Conservation (phyloP, 495 filamentous ascomycete species). For the Viridothelium virens region DNA sequence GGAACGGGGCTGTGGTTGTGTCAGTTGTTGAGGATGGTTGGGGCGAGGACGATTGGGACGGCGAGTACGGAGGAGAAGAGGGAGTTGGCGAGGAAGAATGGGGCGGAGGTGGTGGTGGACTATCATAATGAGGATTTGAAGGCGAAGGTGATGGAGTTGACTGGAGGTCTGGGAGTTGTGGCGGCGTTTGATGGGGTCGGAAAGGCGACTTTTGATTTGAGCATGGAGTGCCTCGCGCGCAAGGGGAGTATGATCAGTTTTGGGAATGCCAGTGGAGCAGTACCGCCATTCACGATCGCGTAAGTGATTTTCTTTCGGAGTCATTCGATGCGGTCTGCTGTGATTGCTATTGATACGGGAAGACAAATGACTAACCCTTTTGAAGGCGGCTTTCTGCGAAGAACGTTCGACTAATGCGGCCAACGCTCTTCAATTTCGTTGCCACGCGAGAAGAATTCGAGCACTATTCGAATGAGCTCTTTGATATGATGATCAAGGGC, state of each 20-base stretch:
- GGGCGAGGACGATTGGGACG: conserved; percentile 77
- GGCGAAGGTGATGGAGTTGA: conserved; percentile 33
- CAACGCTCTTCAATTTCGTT: conserved; percentile 67
- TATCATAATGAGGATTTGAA: conserved; percentile 52
- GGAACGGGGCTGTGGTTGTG: conserved; percentile 74
- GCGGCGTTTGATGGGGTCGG: conserved; percentile 90
- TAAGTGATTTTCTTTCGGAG: conserved; percentile 33
- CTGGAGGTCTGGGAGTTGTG: conserved; percentile 51
- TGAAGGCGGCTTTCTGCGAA: conserved; percentile 56
- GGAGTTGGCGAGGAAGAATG: conserved; percentile 70
- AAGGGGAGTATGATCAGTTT: conserved; percentile 83
- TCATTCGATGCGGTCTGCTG: neutral
- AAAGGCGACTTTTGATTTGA: conserved; percentile 75
- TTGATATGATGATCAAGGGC: conserved; percentile 57
- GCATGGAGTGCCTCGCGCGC: conserved; percentile 65
- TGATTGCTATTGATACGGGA: conserved; percentile 6
- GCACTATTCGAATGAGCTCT: conserved; percentile 63
- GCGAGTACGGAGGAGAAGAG: conserved; percentile 68
- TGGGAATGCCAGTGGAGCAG: conserved; percentile 81
- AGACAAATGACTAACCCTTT: neutral
- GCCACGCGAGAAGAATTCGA: conserved; percentile 68
- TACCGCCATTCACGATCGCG: conserved; percentile 64
- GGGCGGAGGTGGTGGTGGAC: conserved; percentile 65
- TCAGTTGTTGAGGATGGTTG: conserved; percentile 64
- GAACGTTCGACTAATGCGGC: conserved; percentile 72